Percentiles rank a stretch among this genome's conserved stretches.
These are phyloP conservation scores for Cyberlindnera samutprakarnensis DNA, from an alignment of 805 yeast species.

Conservation along the genomic window DNA sequence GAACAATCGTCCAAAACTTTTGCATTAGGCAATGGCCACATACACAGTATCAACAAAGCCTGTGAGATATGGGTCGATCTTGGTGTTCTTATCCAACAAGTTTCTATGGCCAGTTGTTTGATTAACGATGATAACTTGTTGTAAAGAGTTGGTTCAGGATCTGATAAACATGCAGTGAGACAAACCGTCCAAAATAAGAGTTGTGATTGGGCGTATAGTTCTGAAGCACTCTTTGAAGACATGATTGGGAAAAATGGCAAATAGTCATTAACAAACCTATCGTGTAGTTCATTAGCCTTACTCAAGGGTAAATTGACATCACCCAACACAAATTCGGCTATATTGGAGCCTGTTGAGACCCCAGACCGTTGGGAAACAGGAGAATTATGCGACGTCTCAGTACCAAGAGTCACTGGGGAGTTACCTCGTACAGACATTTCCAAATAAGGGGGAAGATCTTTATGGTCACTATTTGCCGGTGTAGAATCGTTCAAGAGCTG, in stretches of 20 bases:
- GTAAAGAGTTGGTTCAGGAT: conserved; percentile 81
- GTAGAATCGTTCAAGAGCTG: conserved; percentile 36
- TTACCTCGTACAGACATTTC: conserved; percentile 34
- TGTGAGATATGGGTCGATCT: conserved; percentile 91
- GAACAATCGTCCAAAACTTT: conserved; percentile 90
- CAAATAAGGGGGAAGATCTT: conserved; percentile 34
- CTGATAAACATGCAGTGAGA: conserved; percentile 77
- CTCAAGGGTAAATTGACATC: conserved; percentile 59
- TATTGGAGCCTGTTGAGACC: conserved; percentile 19
- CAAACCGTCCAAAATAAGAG: conserved; percentile 87
- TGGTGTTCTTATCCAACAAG: conserved; percentile 91
- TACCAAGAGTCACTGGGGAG: conserved; percentile 7
- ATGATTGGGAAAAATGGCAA: conserved; percentile 77
- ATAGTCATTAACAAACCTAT: conserved; percentile 55
- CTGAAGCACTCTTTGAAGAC: conserved; percentile 61
- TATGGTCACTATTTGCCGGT: conserved; percentile 28
- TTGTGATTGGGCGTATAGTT: conserved; percentile 76
- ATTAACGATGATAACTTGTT: conserved; percentile 67
- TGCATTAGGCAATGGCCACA: conserved; percentile 91
- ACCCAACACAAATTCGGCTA: conserved; percentile 67
- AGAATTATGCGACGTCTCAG: conserved; percentile 9
- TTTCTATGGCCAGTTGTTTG: conserved; percentile 81
- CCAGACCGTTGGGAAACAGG: conserved; percentile 19
- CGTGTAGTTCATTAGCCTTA: conserved; percentile 69
- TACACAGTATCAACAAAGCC: conserved; percentile 73